Evolutionary conservation across 2,329 filamentous ascomycete species (phyloP), one percentile per base, ranked within the genome.

Genomic region (Alternaria consortialis): DNA sequence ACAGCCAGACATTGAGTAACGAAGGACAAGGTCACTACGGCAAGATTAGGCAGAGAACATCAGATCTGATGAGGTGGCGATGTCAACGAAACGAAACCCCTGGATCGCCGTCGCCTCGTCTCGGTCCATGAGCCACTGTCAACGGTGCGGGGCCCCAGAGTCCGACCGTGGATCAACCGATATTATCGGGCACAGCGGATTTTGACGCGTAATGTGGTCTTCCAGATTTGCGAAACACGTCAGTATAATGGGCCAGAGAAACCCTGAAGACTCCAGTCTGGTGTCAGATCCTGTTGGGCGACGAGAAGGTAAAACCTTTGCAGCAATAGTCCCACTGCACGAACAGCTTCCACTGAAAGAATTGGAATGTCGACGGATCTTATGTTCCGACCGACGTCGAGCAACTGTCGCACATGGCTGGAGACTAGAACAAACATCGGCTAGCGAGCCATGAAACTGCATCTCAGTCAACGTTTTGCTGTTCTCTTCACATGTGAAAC

Each of bases 71-170:
- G 34, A 52, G 20, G 53, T 37, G 47, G 58, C 52, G 57, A 64
- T 66, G 63, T 65, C 64, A 65, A 66, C 39, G 56, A 65, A 55
- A 53, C 48, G 56, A 42, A 50, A 47, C 53, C 46, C 60, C 63
- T 65, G 60, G 54, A 61, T 66, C 44, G 56, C 55, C 59, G 32
- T 61, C 56, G 66, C 63, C 56, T 64, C 57, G 56, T 58, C 53
- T 68, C 66, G 69, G 62, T 54, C 65, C 60, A 65, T 68, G 34
- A 57, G 57, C 48, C 56, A 60, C 55, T 53, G 61, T 43, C 64
- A 62, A 56, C 50, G 58, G 55, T 70, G 69, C 69, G 69, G 69
- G 69, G 68, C 69, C 68, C 69, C 69, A 66, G 64, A 69, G 63
- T 60, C 66, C 66, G 60, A 64, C 53, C 51, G 61, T 56, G 55